Evolutionary conservation across 108 stramenopile genomes (phyloP), one percentile per base, ranked within the genome.

Genomic region (Skeletonema potamos): DNA sequence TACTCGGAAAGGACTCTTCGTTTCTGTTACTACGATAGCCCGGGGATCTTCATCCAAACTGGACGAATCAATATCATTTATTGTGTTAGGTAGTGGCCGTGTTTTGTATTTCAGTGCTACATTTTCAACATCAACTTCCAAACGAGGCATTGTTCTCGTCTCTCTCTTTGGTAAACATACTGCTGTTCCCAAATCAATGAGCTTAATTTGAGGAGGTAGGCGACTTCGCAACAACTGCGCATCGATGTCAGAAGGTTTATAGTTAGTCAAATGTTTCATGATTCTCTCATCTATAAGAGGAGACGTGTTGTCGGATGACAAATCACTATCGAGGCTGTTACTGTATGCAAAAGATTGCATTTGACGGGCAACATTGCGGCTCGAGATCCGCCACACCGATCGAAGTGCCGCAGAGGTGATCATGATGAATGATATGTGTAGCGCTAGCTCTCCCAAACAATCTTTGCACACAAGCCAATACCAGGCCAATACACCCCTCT

Each of bases 21-120:
- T 70, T 58, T 89, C 86, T 4, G 92, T 94, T 27, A 94, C 62
- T 2, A 91, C 89, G 46, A 90, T 85, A 6, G 92, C 89, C 27
- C 87, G 75, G 11, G 41, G 9, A n/a, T 63, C 79, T 20, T 67
- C 37, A 9, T 76, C 64, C 11, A 79, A 73, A 27, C 28, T 46
- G 27, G 58, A 48, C 4, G 76, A 59, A 30, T 37, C 34, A 28
- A 78, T 61, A 34, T 78, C 64, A 27, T 54, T 20, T 34, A 61
- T 60, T 27, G 59, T 37, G 66, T 55, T 36, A 17, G 77, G 77
- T 28, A 78, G 58, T 1, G 77, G 65, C 9, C 29, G 70, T 15
- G 39, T 41, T 15, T 41, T 22, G 7, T 20, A 27, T 48, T 1
- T 32, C 48, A 33, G 62, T 41, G n/a, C 59, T 30, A 26, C 12